Percentiles rank a stretch among this genome's conserved stretches.
These are phyloP conservation scores for Diaporthe vaccinii DNA, from an alignment of 2,329 filamentous ascomycete species.

Conservation along the genomic window DNA sequence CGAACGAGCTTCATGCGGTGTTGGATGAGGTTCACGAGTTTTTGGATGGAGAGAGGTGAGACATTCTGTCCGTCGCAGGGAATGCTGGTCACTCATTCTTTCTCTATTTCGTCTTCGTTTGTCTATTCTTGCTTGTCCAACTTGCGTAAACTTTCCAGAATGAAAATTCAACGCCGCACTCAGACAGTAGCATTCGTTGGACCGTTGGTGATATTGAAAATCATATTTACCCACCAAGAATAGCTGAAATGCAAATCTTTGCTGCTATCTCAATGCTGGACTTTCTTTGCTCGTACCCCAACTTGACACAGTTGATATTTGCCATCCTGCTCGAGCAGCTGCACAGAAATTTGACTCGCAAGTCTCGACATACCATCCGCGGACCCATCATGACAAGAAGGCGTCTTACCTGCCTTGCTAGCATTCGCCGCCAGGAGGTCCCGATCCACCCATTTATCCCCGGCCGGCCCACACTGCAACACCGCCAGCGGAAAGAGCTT, in stretches of 20 bases:
- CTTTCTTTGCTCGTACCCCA: neutral
- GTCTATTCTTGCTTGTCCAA: too few species aligned
- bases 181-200: too few species aligned
- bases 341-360: neutral
- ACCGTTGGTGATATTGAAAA: too few species aligned
- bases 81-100: too few species aligned
- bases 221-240: too few species aligned
- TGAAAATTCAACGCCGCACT: too few species aligned
- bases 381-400: neutral
- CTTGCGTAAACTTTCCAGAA: too few species aligned
- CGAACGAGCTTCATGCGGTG: neutral
- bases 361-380: neutral
- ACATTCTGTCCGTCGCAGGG: too few species aligned
- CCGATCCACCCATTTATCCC: conserved; percentile 14
- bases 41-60: neutral
- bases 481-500: conserved; percentile 23
- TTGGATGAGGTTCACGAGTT: neutral
- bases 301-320: neutral
- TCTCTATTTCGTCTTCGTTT: too few species aligned
- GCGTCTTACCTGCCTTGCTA: neutral
- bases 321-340: neutral
- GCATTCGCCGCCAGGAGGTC: neutral
- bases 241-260: too few species aligned
- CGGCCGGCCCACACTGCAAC: conserved; percentile 16
- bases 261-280: neutral